phyloP scores from a whole-genome alignment of 495 filamentous ascomycete genomes.

The Hypoxylon perforatum region DNA sequence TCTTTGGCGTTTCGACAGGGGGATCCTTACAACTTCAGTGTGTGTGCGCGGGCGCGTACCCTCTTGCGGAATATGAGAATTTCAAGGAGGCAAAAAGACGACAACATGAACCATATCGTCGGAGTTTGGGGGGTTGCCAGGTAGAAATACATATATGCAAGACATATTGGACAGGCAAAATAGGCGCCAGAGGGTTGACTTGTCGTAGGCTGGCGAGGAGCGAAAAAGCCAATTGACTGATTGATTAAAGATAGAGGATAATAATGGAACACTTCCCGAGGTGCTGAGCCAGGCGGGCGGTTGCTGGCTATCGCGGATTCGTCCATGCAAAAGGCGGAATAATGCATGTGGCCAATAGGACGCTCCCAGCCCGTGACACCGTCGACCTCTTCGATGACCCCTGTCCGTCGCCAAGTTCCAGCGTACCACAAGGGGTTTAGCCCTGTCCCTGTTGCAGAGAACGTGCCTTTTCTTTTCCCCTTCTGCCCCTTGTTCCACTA shows the following conservation, averaged over 20 bases:
- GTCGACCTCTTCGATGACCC: constrained; percentile 11
- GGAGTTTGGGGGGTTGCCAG: constrained; percentile 29
- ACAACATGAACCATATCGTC: constrained; percentile 32
- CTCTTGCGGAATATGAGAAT: constrained; percentile 5
- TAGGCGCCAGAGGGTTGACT: constrained; percentile 30
- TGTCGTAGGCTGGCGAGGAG: background rate
- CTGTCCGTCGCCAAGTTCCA: constrained; percentile 22
- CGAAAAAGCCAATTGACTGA: constrained; percentile 35
- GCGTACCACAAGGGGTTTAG: constrained; percentile 23
- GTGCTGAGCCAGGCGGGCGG: constrained; percentile 39
- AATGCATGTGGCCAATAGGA: constrained; percentile 38
- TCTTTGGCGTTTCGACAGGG: constrained; percentile 57
- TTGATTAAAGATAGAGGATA: constrained; percentile 36
- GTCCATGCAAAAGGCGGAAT: constrained; percentile 35
- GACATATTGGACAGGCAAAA: constrained; percentile 27
- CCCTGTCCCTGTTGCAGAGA: constrained; percentile 36
- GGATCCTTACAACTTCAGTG: too few species aligned
- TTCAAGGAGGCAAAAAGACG: constrained; percentile 16
- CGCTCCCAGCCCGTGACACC: constrained; percentile 34
- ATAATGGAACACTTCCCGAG: constrained; percentile 34
- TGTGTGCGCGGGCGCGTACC: constrained; percentile 19
- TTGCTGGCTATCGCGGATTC: constrained; percentile 45
- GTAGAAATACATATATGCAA: constrained; percentile 33
- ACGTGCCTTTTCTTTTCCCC: constrained; percentile 23
- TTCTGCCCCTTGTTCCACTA: background rate